These are phyloP conservation scores for Alternaria arborescens DNA, from an alignment of 2,329 filamentous ascomycete species.

Conservation along the genomic window DNA sequence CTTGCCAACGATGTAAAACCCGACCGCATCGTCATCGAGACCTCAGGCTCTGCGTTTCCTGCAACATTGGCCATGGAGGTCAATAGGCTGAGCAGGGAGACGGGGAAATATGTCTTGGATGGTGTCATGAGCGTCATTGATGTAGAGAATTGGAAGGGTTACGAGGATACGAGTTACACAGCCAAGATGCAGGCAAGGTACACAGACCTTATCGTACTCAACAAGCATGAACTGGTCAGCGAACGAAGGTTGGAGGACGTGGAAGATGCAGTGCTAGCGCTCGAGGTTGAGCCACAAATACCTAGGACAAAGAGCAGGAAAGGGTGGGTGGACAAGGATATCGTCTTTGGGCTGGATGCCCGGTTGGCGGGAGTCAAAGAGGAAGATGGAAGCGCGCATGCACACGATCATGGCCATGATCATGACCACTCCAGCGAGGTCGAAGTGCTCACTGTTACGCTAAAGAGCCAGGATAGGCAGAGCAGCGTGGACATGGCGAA, in stretches of 20 bases:
- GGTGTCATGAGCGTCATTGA: slow-evolving; percentile 91
- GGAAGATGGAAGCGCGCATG: slow-evolving; percentile 53
- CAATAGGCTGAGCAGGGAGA: slow-evolving; percentile 77
- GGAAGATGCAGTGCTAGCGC: slow-evolving; percentile 78
- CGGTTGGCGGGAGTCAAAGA: slow-evolving; percentile 68
- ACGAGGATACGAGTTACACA: slow-evolving; percentile 89
- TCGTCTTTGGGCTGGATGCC: slow-evolving; percentile 88
- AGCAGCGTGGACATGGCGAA: slow-evolving; percentile 69
- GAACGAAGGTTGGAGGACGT: slow-evolving; percentile 80
- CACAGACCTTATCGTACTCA: slow-evolving; percentile 89
- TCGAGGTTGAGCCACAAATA: slow-evolving; percentile 76
- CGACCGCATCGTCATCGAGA: slow-evolving; percentile 93
- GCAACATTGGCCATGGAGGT: slow-evolving; percentile 91
- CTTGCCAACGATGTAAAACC: slow-evolving; percentile 70
- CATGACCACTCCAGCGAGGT: slow-evolving; percentile 81
- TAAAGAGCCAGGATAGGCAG: slow-evolving; percentile 61
- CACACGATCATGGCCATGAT: slow-evolving; percentile 51
- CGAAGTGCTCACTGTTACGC: slow-evolving; percentile 84
- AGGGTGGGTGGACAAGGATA: slow-evolving; percentile 78
- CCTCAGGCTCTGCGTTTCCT: slow-evolving; percentile 81
- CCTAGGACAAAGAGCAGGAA: slow-evolving; percentile 86
- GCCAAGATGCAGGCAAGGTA: slow-evolving; percentile 87
- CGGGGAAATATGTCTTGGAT: slow-evolving; percentile 76
- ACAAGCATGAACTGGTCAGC: slow-evolving; percentile 85
- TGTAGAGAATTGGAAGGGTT: slow-evolving; percentile 93